phyloP scores from a whole-genome alignment of 2,329 filamentous ascomycete species.

The Phaeosphaeria sp. region DNA sequence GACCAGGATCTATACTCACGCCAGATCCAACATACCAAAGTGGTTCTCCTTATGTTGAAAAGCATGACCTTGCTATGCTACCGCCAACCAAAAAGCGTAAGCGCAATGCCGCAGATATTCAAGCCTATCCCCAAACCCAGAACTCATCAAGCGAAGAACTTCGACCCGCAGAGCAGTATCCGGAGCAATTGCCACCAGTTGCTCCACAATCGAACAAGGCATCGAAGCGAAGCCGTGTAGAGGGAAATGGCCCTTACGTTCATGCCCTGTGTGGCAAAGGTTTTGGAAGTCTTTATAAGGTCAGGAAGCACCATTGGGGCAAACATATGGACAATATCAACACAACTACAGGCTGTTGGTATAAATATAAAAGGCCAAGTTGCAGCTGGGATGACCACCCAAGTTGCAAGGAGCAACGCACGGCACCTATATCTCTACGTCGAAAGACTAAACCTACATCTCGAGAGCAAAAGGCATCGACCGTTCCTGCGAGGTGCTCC shows the following conservation, averaged over 20 bases:
- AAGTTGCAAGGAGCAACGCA: slow-evolving; percentile 27
- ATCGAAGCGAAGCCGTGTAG: not conserved
- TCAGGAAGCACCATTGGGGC: slow-evolving; percentile 47
- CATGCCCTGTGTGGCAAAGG: slow-evolving; percentile 39
- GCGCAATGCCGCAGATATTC: not conserved
- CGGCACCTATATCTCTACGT: not conserved
- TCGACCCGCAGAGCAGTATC: not conserved
- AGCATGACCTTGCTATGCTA: slow-evolving; percentile 10
- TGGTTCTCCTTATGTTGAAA: not conserved
- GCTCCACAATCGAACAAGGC: not conserved
- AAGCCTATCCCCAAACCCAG: not conserved
- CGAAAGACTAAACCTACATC: not conserved
- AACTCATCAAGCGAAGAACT: not conserved
- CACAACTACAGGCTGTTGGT: slow-evolving; percentile 42
- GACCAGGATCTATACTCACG: not conserved
- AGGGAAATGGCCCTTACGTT: slow-evolving; percentile 20
- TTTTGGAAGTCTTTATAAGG: slow-evolving; percentile 29
- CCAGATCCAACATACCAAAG: not conserved
- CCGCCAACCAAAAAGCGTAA: slow-evolving; percentile 9
- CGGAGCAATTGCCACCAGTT: not conserved
- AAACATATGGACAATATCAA: slow-evolving; percentile 24
- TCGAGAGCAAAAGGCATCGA: slow-evolving; percentile 8
- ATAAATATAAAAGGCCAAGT: slow-evolving; percentile 35
- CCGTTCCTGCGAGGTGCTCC: slow-evolving; percentile 14
- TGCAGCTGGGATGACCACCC: slow-evolving; percentile 40